Base-by-base conservation (phyloP, 2,329 filamentous ascomycete genomes). In the Stagonosporopsis vannaccii region DNA sequence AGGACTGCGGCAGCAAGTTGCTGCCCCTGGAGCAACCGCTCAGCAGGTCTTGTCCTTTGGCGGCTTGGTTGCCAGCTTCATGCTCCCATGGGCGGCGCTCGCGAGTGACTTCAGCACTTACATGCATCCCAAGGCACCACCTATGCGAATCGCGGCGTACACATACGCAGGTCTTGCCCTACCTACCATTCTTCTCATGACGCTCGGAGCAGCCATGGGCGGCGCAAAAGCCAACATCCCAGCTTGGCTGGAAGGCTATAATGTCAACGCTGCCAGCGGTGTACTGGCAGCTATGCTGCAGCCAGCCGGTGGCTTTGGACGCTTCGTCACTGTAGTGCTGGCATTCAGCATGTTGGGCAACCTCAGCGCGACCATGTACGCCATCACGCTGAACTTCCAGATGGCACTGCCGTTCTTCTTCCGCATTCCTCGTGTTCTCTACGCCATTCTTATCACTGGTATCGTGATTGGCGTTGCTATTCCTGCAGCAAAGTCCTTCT, bases 381-480 rank as follows among this genome's bases (percentile, higher is more conserved):
- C 83, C 65, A 81, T 88, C 62, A 85, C 85, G 3, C 79, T 88
- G 60, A 87, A 88, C 77, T 85, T 87, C 71, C 86, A 88, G 73
- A 85, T 86, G 62, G 73, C 88, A 19, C 71, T 85, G 4, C 85
- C 86, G 0, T 80, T 79, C 56, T 79, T 87, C 26, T 77, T 82
- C 51, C 78, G 79, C 39, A 77, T 87, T 2, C 86, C 84, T 5
- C 83, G 86, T 4, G 81, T 84, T 58, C 63, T 85, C 47, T 88
- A 86, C 65, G 80, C 84, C 32, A 66, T 88, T 41, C 71, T 86
- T 53, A 81, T 84, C 37, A 84, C 85, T 2, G 82, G 80, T 32
- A 79, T 88, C 61, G 80, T 87, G 63, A 87, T 89, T 54, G 84
- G 84, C 2, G 79, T 86, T 35, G 79, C 83, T 13, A 80, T 88